Evolutionary conservation across 2,329 filamentous ascomycete genomes (phyloP).

Genomic region (Phialocephala sp.): DNA sequence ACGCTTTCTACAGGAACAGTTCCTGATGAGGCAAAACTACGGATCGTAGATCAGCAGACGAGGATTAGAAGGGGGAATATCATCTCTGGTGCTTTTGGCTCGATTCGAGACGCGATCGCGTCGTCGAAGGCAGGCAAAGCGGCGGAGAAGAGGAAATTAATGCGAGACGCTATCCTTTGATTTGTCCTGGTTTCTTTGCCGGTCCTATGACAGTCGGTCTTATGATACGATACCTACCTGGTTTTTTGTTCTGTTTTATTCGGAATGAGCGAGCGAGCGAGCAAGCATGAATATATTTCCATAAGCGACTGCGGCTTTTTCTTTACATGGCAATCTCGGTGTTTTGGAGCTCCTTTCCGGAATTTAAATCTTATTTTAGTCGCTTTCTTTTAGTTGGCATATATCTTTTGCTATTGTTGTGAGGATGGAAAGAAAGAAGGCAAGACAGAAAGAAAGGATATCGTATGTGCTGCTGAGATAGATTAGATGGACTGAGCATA

Average conservation of each 20-base stretch:
- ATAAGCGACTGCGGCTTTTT: not conserved
- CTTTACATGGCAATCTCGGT: constrained; percentile 4
- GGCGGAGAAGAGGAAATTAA: constrained; percentile 18
- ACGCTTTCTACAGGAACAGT: not conserved
- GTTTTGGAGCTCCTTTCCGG: not conserved
- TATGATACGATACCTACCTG: not conserved
- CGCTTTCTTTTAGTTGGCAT: not conserved
- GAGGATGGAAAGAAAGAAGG: no score
- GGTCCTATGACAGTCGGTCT: no score
- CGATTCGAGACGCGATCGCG: constrained; percentile 18
- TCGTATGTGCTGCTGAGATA: no score
- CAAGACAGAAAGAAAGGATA: no score
- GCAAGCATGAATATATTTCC: not conserved
- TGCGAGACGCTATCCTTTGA: not conserved
- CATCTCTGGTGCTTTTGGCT: constrained; percentile 21
- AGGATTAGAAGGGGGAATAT: constrained; percentile 12
- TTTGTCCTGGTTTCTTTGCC: not conserved
- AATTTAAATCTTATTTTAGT: not conserved
- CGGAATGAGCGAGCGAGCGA: not conserved
- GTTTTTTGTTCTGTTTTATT: not conserved
- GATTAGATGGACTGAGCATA: no score
- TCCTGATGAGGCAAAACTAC: not conserved
- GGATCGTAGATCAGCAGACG: not conserved
- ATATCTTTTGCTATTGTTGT: not conserved
- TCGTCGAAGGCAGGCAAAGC: not conserved